These are phyloP conservation scores for Apiospora rasikravindrae DNA, from an alignment of 2,329 filamentous ascomycete species.

Conservation along the genomic window DNA sequence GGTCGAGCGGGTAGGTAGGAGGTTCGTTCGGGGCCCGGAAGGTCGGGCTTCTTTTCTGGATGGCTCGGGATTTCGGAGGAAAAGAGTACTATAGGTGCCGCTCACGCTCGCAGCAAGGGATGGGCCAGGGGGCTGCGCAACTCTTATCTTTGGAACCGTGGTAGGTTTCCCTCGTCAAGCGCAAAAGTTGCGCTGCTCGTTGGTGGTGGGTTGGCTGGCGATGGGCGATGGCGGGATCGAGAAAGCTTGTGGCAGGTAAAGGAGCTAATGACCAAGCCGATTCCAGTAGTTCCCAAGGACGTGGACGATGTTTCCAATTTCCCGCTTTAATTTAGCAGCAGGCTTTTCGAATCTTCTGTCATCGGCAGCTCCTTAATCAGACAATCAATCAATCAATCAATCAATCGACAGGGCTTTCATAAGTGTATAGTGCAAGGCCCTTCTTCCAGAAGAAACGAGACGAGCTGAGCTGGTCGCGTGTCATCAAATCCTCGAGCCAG, in stretches of 20 bases:
- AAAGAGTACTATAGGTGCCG: not conserved
- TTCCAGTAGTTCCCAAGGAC: not conserved
- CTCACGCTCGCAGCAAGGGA: not conserved
- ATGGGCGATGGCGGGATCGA: conserved; percentile 7
- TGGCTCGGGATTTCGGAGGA: not conserved
- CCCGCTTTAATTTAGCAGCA: not conserved
- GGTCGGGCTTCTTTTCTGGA: not conserved
- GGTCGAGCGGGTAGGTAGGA: not conserved
- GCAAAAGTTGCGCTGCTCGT: not conserved
- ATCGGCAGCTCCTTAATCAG: not conserved
- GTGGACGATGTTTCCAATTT: conserved; percentile 8
- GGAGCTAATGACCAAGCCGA: conserved; percentile 11
- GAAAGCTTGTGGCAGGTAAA: conserved; percentile 11
- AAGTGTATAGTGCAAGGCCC: not conserved
- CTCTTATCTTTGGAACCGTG: not conserved
- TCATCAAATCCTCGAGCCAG: not conserved
- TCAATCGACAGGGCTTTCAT: not conserved
- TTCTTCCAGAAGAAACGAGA: not conserved
- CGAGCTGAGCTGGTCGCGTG: conserved; percentile 7
- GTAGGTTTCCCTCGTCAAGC: not conserved
- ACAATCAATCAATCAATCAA: not conserved
- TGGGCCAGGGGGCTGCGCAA: not conserved
- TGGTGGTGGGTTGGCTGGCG: not conserved
- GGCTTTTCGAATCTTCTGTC: not conserved
- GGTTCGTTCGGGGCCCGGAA: not conserved